A percentile compares a stretch with the other conserved stretches of the same genome.
phyloP scores from a whole-genome alignment of 768 basidiomycete species.

The Phaffia australis region DNA sequence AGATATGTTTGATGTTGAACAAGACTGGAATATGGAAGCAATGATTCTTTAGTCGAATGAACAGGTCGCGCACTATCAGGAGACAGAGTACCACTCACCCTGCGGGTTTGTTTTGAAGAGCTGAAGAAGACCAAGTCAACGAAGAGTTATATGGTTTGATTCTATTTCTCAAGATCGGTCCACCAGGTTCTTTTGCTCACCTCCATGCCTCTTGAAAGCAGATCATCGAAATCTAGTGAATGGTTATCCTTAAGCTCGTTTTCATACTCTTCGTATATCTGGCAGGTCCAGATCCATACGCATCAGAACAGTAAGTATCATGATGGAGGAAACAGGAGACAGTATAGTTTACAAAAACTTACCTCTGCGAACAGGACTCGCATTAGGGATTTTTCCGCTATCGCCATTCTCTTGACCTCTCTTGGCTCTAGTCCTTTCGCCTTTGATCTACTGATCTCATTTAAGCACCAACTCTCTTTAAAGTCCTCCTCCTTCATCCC shows the following conservation, averaged over 20 bases:
- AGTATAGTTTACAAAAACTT: conserved; percentile 4
- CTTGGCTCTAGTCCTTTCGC: conserved; percentile 52
- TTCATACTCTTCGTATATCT: conserved; percentile 62
- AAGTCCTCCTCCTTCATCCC: conserved; percentile 46
- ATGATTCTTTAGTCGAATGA: too few relatives aligned
- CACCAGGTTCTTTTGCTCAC: too few relatives aligned
- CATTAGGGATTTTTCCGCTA: conserved; percentile 30
- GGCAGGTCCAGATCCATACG: background rate
- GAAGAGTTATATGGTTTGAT: too few relatives aligned
- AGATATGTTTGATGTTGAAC: conserved; percentile 3
- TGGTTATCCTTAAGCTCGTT: conserved; percentile 51
- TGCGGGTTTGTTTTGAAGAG: conserved; percentile 46
- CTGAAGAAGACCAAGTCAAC: background rate
- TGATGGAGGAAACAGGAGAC: background rate
- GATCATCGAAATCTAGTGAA: conserved; percentile 77
- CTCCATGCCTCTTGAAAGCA: conserved; percentile 41
- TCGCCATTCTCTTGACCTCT: conserved; percentile 29
- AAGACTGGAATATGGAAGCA: too few relatives aligned
- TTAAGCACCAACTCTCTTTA: conserved; percentile 28
- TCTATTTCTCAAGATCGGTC: too few relatives aligned
- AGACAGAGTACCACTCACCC: conserved; percentile 50
- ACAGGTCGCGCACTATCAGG: background rate
- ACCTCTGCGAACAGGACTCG: conserved; percentile 35
- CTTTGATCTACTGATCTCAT: conserved; percentile 37
- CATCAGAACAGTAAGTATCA: background rate